Evolutionary conservation across 495 filamentous ascomycete species (phyloP), one percentile per base, ranked within the genome.

Genomic region (Penicillium desertorum): DNA sequence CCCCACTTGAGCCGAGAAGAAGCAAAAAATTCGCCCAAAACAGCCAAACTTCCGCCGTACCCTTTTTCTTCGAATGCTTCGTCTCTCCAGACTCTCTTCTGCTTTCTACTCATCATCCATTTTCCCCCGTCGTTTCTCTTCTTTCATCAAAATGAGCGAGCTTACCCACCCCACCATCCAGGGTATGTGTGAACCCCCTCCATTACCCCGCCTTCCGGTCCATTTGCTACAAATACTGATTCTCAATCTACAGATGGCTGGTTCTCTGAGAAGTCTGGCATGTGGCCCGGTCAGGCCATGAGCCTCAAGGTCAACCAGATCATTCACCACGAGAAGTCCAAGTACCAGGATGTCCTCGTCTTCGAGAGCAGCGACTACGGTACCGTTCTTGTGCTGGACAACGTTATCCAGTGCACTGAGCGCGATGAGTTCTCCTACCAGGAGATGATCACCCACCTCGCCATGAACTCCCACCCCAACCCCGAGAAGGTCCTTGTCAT

Each of bases 281-380:
- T 97, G 91, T 99, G 95, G 94, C 94, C 94, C 47, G 94, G 94
- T 66, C 95, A 98, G 77, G 94, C 94, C 68, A 97, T 98, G 93
- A 96, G 88, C 61, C 86, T 99, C 71, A 92, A 90, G 80, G 93
- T 99, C 72, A 91, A 99, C 75, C 88, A 96, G 79, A 86, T 97
- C 70, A 80, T 99, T 52, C 95, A 98, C 81, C 92, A 96, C 79
- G 95, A 99, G 82, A 96, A 96, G 83, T 94, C 90, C 81, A 81
- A 92, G 81, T 99, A 96, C 79, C 94, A 99, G 78, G 94, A 98
- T 70, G 92, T 98, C 47, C 86, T 99, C 62, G 89, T 98, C 77
- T 98, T 98, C 79, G 87, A 99, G 83, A 93, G 88, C 67, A 93
- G 86, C 81, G 84, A 97, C 84, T 90, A 98, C 74, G 94, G 94